Evolutionary conservation across 371 early-diverging fungal species (phyloP), one percentile per base, ranked within the genome.

Genomic region (Thermomucor indicae-seudaticae): DNA sequence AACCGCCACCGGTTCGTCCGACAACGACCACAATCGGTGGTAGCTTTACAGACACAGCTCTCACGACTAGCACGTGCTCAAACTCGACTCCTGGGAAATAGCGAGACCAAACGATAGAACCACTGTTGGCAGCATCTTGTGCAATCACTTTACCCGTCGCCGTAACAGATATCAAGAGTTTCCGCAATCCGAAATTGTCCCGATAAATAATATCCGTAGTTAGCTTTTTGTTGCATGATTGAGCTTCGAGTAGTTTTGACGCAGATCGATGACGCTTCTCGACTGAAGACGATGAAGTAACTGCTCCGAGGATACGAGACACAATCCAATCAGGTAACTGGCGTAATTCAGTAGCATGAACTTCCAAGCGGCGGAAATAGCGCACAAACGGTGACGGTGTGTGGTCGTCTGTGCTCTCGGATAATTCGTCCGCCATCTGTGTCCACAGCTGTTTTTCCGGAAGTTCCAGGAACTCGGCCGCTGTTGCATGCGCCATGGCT

Each of bases 141-240:
- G 93, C 95, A 23, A 89, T 70, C 4, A 96, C 55, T 53, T 90
- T 89, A 53, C 95, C 96, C 3, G 80, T 84, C 5, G 57, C 49
- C 5, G 94, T 81, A 16, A 78, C 85, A 47, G 92, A 85, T 19
- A 96, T 64, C 32, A 91, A 54, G 7, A 95, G 70, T 65, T 95
- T 93, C 48, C 89, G 84, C 53, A 94, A 67, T 4, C 95, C 95
- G 70, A 91, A 89, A 49, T 79, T 73, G 55, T 94, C 95, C 8
- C 88, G 78, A 30, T 80, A 76, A 1, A 82, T 55, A 4, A 59
- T 55, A 20, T 53, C 47, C 1, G 54, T 49, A 5, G 20, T 6
- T 4, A 64, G 29, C 0, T 40, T 43, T 11, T 31, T n/a, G 39
- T 60, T 54, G 16, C 67, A 75, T 2, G 60, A 42, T 51, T 71